Evolutionary conservation across 2,329 filamentous ascomycete genomes (phyloP), one percentile per base, ranked within the genome.

Genomic region (Chaetomiaceae sp.): DNA sequence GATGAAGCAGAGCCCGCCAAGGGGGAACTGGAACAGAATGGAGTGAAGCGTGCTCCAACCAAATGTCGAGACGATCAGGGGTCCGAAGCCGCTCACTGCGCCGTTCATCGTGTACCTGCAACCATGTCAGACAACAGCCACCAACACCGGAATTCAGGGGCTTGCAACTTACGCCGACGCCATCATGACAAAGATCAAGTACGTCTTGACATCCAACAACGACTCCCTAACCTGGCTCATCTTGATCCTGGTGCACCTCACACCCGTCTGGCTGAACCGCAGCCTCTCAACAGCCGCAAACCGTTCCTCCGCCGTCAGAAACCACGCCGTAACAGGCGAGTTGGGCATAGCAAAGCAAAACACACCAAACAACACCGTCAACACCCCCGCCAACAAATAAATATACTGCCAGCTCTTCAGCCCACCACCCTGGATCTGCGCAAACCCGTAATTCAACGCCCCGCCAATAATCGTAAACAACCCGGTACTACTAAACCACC

Each of bases 1-100:
- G 44, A 88, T 70, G 56, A 86, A 77, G 62, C 83, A 86, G n/a
- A 91, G 65, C 0, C 71, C 84, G 1, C 87, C 87, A 0, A 90
- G 76, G 0, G 88, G 88, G 55, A 91, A 89, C 62, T 91, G 87
- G 64, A 87, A 84, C 0, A 90, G 74, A 55, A 91, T 88, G 0
- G 83, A 80, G 29, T 85, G 75, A 1, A 86, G 75, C 0, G 80
- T 76, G 20, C 75, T 75, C 69, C 79, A 88, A 51, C 85, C 85
- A 64, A 89, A 89, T 0, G 85, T 88, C 1, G 78, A 83, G 1
- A 89, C 84, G 55, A 89, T 89, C 1, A 89, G 70, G 0, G 85
- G 85, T 0, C 85, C 85, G 63, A 89, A 89, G 1, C 85, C 85
- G 33, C 77, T 80, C 11, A 89, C 81, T 6, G 85, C 86, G 9